Evolutionary conservation across 2,329 filamentous ascomycete genomes (phyloP).

Genomic region (Cladosporium oxysporum): DNA sequence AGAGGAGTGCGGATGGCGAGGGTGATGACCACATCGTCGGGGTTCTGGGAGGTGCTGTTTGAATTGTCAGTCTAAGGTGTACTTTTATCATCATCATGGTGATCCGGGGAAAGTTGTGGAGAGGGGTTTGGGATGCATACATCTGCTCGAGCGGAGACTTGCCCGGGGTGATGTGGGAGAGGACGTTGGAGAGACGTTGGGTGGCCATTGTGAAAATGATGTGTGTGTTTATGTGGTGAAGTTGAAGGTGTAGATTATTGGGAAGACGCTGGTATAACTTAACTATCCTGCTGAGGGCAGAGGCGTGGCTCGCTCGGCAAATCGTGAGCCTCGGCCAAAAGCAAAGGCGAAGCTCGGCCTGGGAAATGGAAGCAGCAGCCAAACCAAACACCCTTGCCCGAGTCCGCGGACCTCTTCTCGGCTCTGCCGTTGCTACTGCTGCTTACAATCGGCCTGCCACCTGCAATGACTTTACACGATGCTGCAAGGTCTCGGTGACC

Average conservation of each 20-base stretch:
- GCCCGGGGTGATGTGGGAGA: constrained; percentile 77
- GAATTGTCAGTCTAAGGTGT: not conserved
- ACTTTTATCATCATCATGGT: constrained; percentile 21
- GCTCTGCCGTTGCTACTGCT: not conserved
- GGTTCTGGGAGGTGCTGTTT: constrained; percentile 67
- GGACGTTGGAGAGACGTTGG: constrained; percentile 82
- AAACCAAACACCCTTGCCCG: not conserved
- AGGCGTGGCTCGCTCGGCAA: constrained; percentile 7
- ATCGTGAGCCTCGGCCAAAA: constrained; percentile 7
- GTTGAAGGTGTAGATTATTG: not conserved
- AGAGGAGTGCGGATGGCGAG: constrained; percentile 87
- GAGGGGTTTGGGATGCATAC: constrained; percentile 57
- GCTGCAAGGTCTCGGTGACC: no score
- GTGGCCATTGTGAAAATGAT: constrained; percentile 63
- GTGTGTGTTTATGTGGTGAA: constrained; percentile 22
- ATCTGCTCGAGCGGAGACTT: constrained; percentile 72
- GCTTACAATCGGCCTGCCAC: not conserved
- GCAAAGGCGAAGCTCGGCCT: not conserved
- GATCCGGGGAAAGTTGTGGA: constrained; percentile 56
- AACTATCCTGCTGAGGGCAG: not conserved
- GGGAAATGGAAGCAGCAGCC: not conserved
- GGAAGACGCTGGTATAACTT: not conserved
- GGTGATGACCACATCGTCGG: constrained; percentile 96
- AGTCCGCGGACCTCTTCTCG: not conserved
- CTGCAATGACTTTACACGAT: not conserved